Conservation (phyloP, 495 filamentous ascomycete genomes). For the Podospora bellae-mahoneyi region DNA sequence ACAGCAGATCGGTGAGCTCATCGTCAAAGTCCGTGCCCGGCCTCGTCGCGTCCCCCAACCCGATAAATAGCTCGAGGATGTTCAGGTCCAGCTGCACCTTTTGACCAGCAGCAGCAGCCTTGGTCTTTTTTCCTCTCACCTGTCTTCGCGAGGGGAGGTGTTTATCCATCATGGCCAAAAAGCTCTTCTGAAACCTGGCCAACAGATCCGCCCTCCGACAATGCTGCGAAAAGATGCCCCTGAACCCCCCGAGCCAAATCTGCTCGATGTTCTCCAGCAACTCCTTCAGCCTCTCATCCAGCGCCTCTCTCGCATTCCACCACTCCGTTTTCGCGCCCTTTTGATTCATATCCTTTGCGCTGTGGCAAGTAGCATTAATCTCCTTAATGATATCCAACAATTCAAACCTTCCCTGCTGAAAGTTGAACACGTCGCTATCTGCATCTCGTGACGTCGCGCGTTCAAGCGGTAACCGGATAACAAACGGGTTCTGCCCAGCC, state of each 20-base stretch:
- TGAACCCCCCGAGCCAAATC: conserved; percentile 93
- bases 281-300: conserved; percentile 73
- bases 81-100: conserved; percentile 66
- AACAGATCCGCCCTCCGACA: conserved; percentile 57
- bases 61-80: conserved; percentile 83
- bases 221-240: conserved; percentile 80
- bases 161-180: conserved; percentile 79
- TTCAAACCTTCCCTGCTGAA: conserved; percentile 70
- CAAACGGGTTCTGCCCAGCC: conserved; percentile 69
- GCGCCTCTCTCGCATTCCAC: conserved; percentile 79
- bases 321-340: conserved; percentile 71
- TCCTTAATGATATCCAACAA: conserved; percentile 75
- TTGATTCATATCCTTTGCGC: conserved; percentile 39
- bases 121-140: conserved; percentile 45
- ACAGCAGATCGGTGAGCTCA: conserved; percentile 79
- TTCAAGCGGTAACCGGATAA: conserved; percentile 77
- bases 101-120: conserved; percentile 25
- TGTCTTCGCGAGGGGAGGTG: conserved; percentile 82
- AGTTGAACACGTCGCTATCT: conserved; percentile 79
- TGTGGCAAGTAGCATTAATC: conserved; percentile 76
- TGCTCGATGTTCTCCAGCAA: conserved; percentile 82
- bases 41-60: conserved; percentile 67
- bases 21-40: conserved; percentile 74
- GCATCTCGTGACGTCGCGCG: conserved; percentile 75
- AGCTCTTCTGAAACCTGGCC: conserved; percentile 67